phyloP scores from a whole-genome alignment of 371 early-diverging fungal genomes.

The Capillidium heterosporum region DNA sequence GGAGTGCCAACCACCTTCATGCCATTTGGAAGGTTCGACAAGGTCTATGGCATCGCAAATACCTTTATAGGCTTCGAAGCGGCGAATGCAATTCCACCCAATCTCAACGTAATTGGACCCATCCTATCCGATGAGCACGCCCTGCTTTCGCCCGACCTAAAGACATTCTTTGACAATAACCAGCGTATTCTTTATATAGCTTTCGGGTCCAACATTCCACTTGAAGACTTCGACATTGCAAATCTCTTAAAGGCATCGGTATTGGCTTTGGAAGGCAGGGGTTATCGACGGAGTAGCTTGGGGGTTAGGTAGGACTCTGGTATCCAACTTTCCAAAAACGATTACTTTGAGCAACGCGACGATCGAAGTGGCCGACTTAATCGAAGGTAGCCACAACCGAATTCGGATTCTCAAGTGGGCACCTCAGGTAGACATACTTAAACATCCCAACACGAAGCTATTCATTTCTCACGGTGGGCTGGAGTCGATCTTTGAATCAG shows the following conservation, averaged over 20 bases:
- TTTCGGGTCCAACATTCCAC: not conserved
- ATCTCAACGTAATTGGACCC: not conserved
- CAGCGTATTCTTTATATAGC: not conserved
- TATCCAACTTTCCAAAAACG: not conserved
- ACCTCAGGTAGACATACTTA: conserved; percentile 4
- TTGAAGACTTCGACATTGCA: not conserved
- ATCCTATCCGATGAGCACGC: not conserved
- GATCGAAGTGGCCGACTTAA: not conserved
- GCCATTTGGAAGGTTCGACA: not conserved
- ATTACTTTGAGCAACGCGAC: too few species aligned
- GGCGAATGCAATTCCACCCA: not conserved
- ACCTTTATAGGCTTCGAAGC: not conserved
- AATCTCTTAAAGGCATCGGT: not conserved
- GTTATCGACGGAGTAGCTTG: conserved; percentile 6
- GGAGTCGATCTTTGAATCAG: conserved; percentile 1
- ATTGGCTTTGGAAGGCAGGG: not conserved
- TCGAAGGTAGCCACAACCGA: not conserved
- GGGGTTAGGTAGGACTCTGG: not conserved
- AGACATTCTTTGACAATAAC: not conserved
- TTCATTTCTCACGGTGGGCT: conserved; percentile 7
- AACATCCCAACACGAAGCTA: not conserved
- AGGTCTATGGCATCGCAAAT: not conserved
- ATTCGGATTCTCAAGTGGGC: conserved; percentile 1
- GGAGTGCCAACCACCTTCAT: not conserved
- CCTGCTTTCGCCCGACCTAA: not conserved